Base-by-base conservation (phyloP, 2,329 filamentous ascomycete genomes). In the Verticillium dahliae region DNA sequence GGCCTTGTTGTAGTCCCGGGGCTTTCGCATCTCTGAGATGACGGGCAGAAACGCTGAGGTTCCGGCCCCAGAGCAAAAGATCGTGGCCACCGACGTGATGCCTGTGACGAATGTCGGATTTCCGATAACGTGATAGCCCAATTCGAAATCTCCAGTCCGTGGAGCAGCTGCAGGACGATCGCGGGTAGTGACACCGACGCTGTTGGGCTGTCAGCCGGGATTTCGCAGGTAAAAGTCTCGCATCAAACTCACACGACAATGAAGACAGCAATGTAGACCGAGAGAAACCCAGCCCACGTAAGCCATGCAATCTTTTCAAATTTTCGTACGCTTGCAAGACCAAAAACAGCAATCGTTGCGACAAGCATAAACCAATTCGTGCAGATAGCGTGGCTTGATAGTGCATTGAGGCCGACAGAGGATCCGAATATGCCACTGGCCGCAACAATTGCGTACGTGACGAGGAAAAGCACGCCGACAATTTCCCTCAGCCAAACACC, bases 11-110 rank as follows among this genome's bases (percentile, higher is more conserved):
- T 83, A 89, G 65, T 87, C 83, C 22, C 75, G 76, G 0, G 86
- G 85, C 35, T 79, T 76, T 52, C 75, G 76, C 85, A 89, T 89
- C 73, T 89, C 87, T 0, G 81, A 83, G 60, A 89, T 88, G 62
- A 89, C 83, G 4, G 85, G 84, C 1, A 89, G 73, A 67, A 88
- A 89, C 1, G 84, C 83, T 0, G 80, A 82, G 0, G 85, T 87
- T 18, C 81, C 84, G 0, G 85, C 82, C 6, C 79, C 80, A 2
- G 83, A 84, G 61, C 83, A 80, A 72, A 88, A 86, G 64, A 89
- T 87, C 2, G 82, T 85, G 1, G 78, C 77, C 0, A 80, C 78
- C 45, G 85, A 82, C 0, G 80, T 81, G 66, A 88, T 86, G 7
- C 83, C 85, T 1, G 78, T 80, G 0, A 81, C 80, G 68, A 89